Percentiles rank a stretch among this genome's conserved stretches.
phyloP scores from a whole-genome alignment of 2,329 filamentous ascomycete genomes.

The Verticillium nubilum region DNA sequence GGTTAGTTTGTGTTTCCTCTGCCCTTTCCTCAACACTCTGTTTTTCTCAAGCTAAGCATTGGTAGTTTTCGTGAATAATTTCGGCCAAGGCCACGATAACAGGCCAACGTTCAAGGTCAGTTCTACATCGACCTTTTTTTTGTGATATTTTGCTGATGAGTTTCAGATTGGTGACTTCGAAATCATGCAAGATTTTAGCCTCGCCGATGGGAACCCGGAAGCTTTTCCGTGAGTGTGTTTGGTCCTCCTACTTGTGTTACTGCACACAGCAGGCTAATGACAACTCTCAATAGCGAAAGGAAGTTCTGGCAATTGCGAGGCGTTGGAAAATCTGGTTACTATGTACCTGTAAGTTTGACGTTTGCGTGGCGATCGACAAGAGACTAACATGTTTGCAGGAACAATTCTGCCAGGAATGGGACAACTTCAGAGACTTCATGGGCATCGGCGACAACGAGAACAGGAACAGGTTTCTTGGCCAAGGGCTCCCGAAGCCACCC shows the following conservation, averaged over 20 bases:
- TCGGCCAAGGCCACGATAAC: neutral
- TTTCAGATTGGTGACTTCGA: neutral
- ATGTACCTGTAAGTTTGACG: constrained; percentile 6
- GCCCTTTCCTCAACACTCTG: too few relatives aligned
- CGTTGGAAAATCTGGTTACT: constrained; percentile 4
- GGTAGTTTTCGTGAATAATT: neutral
- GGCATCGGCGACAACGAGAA: neutral
- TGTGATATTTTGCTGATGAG: neutral
- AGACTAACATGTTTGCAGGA: constrained; percentile 7
- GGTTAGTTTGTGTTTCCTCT: neutral
- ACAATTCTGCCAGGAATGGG: constrained; percentile 12
- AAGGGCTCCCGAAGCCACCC: constrained; percentile 1
- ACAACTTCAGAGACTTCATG: neutral
- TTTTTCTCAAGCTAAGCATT: neutral
- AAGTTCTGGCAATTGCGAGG: constrained; percentile 6
- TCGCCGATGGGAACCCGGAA: neutral
- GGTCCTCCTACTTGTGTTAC: too few relatives aligned
- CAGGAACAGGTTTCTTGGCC: neutral
- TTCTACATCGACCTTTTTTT: neutral
- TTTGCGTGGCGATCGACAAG: neutral
- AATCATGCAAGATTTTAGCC: neutral
- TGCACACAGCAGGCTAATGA: neutral
- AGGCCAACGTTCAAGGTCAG: neutral
- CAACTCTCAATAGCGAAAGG: neutral
- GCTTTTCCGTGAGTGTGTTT: neutral